Conservation (phyloP, 1,284 basidiomycete species). For the Ustilago loliicola region DNA sequence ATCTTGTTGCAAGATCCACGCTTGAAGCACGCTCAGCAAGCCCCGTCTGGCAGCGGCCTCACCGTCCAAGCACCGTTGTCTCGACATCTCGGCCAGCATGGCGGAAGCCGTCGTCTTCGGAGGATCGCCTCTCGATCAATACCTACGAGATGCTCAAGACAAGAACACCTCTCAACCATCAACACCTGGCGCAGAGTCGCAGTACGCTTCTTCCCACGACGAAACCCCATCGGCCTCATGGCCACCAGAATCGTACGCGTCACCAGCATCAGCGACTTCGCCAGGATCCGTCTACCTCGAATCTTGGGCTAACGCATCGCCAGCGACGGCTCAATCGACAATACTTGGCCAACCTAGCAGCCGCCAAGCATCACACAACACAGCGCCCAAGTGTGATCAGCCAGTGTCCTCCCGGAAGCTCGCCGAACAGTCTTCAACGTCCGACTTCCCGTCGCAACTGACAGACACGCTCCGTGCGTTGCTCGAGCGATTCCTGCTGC, state of each 20-base stretch:
- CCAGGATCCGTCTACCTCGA: background rate
- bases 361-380: background rate
- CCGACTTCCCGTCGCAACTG: slow-evolving; percentile 8
- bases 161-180: background rate
- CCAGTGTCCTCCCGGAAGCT: background rate
- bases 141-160: slow-evolving; percentile 35
- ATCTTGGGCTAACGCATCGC: background rate
- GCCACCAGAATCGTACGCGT: background rate
- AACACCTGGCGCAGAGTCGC: background rate
- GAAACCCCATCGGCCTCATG: slow-evolving; percentile 3
- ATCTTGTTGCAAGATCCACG: background rate
- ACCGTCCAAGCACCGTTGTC: background rate
- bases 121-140: slow-evolving; percentile 52
- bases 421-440: background rate
- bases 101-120: slow-evolving; percentile 55
- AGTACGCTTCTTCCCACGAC: background rate
- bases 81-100: slow-evolving; percentile 27
- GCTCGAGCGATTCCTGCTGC: slow-evolving; percentile 8
- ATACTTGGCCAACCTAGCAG: background rate
- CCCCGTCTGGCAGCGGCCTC: background rate
- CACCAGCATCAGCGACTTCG: background rate
- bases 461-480: slow-evolving; percentile 5
- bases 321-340: background rate
- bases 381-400: background rate
- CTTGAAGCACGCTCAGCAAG: background rate